Evolutionary conservation across 257 asterid genomes (phyloP).

Genomic region (Solanum bukasovii): DNA sequence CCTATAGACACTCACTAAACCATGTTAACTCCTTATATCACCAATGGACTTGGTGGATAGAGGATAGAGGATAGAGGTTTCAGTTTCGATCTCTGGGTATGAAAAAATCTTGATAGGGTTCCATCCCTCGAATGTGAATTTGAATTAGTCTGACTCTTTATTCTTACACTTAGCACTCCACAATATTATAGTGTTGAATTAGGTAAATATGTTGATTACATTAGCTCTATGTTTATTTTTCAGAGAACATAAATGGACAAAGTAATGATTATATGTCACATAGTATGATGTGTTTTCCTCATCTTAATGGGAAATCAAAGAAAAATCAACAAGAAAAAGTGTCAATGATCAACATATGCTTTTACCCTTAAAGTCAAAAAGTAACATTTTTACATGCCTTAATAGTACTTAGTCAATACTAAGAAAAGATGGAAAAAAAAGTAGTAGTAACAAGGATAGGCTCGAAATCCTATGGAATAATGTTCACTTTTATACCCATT

Average conservation of each 20-base stretch:
- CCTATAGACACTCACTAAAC: not conserved
- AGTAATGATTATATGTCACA: constrained; percentile 3
- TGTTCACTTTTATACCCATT: constrained; percentile 2
- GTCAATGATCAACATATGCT: constrained; percentile 16
- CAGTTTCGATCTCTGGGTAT: not conserved
- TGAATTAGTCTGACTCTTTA: not conserved
- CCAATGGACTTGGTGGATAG: not conserved
- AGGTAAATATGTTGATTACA: not conserved
- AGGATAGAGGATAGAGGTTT: not conserved
- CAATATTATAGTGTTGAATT: not conserved
- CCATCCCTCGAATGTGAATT: not conserved
- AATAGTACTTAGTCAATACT: not conserved
- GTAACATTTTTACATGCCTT: constrained; percentile 21
- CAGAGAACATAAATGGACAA: not conserved
- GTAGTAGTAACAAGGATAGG: not conserved
- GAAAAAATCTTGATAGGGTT: not conserved
- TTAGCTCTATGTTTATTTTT: not conserved
- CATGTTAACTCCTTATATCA: not conserved
- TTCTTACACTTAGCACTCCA: not conserved
- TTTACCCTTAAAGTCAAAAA: constrained; percentile 39
- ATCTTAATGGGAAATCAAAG: not conserved
- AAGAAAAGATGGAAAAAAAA: not conserved
- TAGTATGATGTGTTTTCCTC: not conserved
- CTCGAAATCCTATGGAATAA: constrained; percentile 18
- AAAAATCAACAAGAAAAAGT: constrained; percentile 4